Conservation (phyloP, 2,329 filamentous ascomycete genomes). For the Emmonsia crescens region DNA sequence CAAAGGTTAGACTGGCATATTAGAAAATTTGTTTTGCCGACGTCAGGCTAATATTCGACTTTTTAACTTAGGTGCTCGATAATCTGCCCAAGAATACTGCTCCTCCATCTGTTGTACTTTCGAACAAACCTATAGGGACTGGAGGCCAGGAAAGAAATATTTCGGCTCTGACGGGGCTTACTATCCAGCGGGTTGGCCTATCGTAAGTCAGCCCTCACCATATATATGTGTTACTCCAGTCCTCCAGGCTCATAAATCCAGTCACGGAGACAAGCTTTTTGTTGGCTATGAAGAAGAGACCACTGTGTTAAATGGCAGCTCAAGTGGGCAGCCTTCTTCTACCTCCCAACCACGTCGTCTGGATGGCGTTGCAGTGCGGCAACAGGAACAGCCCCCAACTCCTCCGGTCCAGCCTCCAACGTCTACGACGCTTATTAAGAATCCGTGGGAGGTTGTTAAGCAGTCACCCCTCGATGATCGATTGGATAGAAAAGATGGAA, state of each 20-base stretch:
- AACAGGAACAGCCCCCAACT: slow-evolving; percentile 51
- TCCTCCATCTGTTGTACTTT: slow-evolving; percentile 46
- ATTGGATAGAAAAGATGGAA: slow-evolving; percentile 80
- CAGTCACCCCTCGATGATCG: slow-evolving; percentile 81
- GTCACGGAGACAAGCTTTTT: slow-evolving; percentile 86
- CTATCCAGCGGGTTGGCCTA: slow-evolving; percentile 47
- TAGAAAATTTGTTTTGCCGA: background rate
- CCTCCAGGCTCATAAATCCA: slow-evolving; percentile 25
- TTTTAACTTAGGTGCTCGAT: slow-evolving; percentile 40
- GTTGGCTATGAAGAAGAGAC: slow-evolving; percentile 61
- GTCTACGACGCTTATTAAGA: slow-evolving; percentile 57
- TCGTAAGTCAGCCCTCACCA: slow-evolving; percentile 33
- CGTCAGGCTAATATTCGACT: background rate
- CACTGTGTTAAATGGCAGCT: slow-evolving; percentile 40
- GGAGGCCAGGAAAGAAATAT: slow-evolving; percentile 46
- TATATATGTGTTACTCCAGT: background rate
- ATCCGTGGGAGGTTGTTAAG: slow-evolving; percentile 83
- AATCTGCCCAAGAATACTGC: slow-evolving; percentile 49
- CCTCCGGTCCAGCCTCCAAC: slow-evolving; percentile 47
- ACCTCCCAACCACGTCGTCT: slow-evolving; percentile 23
- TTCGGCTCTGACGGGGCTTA: slow-evolving; percentile 42
- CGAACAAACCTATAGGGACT: slow-evolving; percentile 48
- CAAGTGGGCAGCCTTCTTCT: slow-evolving; percentile 17
- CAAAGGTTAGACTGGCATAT: slow-evolving; percentile 26
- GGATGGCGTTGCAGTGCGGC: slow-evolving; percentile 26